A percentile compares a stretch with the other conserved stretches of the same genome.
Conservation (phyloP, 345 rosid genomes). For the Garcia nutans region DNA sequence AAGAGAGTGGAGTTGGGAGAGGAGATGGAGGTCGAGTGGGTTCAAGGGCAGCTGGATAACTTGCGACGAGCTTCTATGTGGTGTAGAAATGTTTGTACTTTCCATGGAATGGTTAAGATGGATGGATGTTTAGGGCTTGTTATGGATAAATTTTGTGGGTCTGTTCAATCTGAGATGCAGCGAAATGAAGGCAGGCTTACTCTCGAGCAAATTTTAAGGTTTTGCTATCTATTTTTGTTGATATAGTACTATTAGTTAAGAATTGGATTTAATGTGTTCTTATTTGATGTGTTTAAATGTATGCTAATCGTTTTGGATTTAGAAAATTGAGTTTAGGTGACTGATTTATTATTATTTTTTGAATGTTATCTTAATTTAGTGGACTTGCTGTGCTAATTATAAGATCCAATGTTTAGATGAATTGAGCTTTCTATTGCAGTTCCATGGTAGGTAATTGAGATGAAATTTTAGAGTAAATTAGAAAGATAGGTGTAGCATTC, state of each 20-base stretch:
- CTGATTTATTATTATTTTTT: neutral
- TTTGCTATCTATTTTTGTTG: neutral
- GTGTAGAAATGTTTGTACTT: conserved; percentile 92
- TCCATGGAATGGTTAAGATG: conserved; percentile 78
- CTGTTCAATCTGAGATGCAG: conserved; percentile 87
- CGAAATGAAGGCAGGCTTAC: conserved; percentile 91
- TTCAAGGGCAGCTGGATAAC: conserved; percentile 68
- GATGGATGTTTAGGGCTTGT: conserved; percentile 64
- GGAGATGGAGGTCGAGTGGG: conserved; percentile 77
- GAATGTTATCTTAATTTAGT: neutral
- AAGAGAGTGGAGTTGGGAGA: conserved; percentile 68
- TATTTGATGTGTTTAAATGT: neutral
- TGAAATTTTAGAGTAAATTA: neutral
- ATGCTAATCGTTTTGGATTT: neutral
- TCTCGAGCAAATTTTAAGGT: conserved; percentile 95
- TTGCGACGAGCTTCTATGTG: conserved; percentile 77
- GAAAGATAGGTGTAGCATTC: neutral
- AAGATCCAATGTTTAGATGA: neutral
- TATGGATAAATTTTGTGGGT: conserved; percentile 80
- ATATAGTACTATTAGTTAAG: neutral
- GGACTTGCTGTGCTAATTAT: neutral
- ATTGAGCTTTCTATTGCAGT: neutral
- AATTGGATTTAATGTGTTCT: conserved; percentile 2
- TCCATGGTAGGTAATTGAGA: neutral
- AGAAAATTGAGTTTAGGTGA: neutral